phyloP scores from a whole-genome alignment of 2,329 filamentous ascomycete species.

The Exophiala phaeomuriformis region DNA sequence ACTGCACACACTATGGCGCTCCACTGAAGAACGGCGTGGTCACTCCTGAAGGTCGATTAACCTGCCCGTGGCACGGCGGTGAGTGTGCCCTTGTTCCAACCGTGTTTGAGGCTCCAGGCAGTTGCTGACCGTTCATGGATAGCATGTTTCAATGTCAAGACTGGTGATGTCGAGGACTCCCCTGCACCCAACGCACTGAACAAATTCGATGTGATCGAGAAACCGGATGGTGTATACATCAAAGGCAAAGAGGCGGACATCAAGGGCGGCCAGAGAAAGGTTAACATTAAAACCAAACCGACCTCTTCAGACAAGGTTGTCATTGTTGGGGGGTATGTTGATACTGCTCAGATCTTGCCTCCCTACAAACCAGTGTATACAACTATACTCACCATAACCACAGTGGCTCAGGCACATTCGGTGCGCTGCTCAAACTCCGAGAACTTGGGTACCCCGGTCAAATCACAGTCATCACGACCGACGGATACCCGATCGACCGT shows the following conservation, averaged over 20 bases:
- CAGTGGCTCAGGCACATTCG: constrained; percentile 74
- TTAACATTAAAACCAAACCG: constrained; percentile 64
- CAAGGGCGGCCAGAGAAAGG: constrained; percentile 65
- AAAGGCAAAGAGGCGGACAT: constrained; percentile 70
- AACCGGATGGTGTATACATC: constrained; percentile 76
- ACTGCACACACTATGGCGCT: constrained; percentile 87
- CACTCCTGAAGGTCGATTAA: constrained; percentile 71
- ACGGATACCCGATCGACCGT: constrained; percentile 84
- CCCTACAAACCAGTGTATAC: not conserved
- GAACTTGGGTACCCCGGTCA: constrained; percentile 70
- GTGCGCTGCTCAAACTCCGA: constrained; percentile 73
- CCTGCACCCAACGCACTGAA: constrained; percentile 81
- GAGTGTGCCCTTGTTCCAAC: constrained; percentile 27
- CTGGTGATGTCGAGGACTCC: constrained; percentile 90
- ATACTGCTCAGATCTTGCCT: not conserved
- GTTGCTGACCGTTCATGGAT: constrained; percentile 8
- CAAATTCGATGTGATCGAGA: constrained; percentile 72
- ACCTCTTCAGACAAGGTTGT: constrained; percentile 60
- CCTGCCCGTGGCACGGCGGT: constrained; percentile 97
- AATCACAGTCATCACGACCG: constrained; percentile 75
- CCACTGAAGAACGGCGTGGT: constrained; percentile 81
- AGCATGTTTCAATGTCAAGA: constrained; percentile 89
- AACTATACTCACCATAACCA: constrained; percentile 8
- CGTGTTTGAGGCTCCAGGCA: not conserved
- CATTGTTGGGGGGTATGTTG: constrained; percentile 64